A percentile compares a stretch with the other conserved stretches of the same genome.
Conservation (phyloP, 1,139 yeast species). For the Nakaseomyces uthaithaninus region DNA sequence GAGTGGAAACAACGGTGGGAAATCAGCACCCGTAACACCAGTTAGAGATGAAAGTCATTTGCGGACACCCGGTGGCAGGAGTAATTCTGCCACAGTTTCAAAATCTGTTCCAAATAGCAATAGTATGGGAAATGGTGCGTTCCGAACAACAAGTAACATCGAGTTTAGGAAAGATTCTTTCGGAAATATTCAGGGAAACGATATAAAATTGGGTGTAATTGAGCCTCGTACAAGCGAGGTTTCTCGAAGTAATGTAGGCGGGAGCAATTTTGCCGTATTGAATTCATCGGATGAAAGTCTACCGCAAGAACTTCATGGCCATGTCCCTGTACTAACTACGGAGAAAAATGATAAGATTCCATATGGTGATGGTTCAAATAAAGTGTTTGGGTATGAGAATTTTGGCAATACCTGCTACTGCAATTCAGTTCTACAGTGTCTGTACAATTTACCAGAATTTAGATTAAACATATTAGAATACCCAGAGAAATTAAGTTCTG, state of each 20-base stretch:
- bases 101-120: constrained; percentile 2
- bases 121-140: background rate
- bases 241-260: background rate
- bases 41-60: background rate
- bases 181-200: background rate
- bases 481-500: constrained; percentile 31
- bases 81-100: background rate
- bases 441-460: constrained; percentile 62
- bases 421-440: constrained; percentile 78
- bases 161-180: constrained; percentile 4
- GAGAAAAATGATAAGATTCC: constrained; percentile 18
- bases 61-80: background rate
- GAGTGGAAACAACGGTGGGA: constrained; percentile 7
- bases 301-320: background rate
- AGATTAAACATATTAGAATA: constrained; percentile 46
- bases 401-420: constrained; percentile 90
- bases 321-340: constrained; percentile 1
- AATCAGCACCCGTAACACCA: constrained; percentile 2
- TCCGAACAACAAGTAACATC: background rate
- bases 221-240: background rate
- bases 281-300: constrained; percentile 5
- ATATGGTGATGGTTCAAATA: constrained; percentile 56
- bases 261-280: background rate
- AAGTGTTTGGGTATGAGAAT: constrained; percentile 86
- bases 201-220: background rate